Base-by-base conservation (phyloP, 768 basidiomycete genomes). In the Mycena olivaceomarginata region DNA sequence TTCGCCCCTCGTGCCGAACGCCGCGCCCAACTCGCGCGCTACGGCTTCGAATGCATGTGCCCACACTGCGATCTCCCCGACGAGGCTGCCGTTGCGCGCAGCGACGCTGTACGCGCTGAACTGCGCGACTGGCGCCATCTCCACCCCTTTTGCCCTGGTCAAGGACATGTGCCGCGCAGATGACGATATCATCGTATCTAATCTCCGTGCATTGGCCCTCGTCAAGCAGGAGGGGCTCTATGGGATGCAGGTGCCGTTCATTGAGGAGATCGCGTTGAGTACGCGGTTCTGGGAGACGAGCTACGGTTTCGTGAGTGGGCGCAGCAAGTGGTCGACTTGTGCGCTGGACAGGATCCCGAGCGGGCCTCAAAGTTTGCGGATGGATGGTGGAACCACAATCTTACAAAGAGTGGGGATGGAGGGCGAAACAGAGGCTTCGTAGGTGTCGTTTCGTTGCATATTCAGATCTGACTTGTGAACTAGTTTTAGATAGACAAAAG, bases 211-310 rank as follows among this genome's bases (percentile, higher is more conserved):
- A 20, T 83, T 90, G 22, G 80, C 80, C 18, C 77, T 90, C 39
- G 85, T 90, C 22, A 83, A 85, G n/a, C 82, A 85, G 70, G 89
- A 90, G 67, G 86, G 87, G 20, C 81, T 89, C 76, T 84, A 88
- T 11, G 88, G 85, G n/a, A 74, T 90, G 71, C 85, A 86, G 74
- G 82, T 85, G 16, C 72, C 86, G 12, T 89, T 88, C 78, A 78
- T 88, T 43, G 87, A 88, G 77, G 89, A 90, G 75, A 84, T 90
- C 45, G 86, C 87, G 48, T 75, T 87, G 72, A 86, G 86, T 87
- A 88, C 80, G 87, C 87, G 13, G 82, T 86, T 62, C 83, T 89
- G 13, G 89, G 87, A 15, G 83, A 88, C 22, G 82, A 86, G 48
- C 81, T 76, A 0, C 79, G 80, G 43, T 90, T 89, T 53, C 80